Base-by-base conservation (phyloP, 163 green algal species). In the Scenedesmus sp. region DNA sequence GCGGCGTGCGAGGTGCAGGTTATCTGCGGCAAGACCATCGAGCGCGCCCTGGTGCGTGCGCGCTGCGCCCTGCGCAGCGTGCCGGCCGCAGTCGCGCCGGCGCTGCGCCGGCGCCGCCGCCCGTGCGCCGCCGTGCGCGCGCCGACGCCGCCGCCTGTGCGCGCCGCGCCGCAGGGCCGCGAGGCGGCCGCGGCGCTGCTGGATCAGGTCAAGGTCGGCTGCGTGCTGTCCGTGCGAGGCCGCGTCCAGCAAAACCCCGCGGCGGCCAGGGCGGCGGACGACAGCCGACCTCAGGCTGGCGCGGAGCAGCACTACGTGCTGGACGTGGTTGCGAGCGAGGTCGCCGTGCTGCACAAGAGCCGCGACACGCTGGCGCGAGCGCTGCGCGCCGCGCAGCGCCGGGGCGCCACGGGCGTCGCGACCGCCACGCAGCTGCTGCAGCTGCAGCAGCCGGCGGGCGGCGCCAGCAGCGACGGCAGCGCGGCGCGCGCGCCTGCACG, bases 11-110 rank as follows among this genome's bases (percentile, higher is more conserved):
- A 87, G 82, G 78, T 87, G 31, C 82, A 87, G 67, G 29, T 87
- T 2, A 87, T 87, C 65, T 34, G 76, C 44, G 82, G 82, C 33
- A 87, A 87, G 65, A 87, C 82, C 0, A 58, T 87, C 20, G 82
- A 87, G 71, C 24, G 77, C 6, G 51, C 63, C 31, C 44, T 85
- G 60, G 82, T 72, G 36, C 36, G 67, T 36, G 57, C 22, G 2
- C 29, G 15, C 39, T 15, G 39, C 39, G 6, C 39, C 7, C 7
- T 15, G 6, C 6, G 39, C 39, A 47, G 10, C 39, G 10, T n/a
- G 39, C 39, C 10, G 7, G 10, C 39, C 6, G 39, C 39, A 47
- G 7, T 47, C 39, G 6, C 10, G 7, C 39, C 6, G 7, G 39
- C 39, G 7, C 7, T 15, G 7, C 39, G 39, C 7, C 39, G 39